These are phyloP conservation scores for Microcyclosporella mali DNA, from an alignment of 2,329 filamentous ascomycete species.

Conservation along the genomic window DNA sequence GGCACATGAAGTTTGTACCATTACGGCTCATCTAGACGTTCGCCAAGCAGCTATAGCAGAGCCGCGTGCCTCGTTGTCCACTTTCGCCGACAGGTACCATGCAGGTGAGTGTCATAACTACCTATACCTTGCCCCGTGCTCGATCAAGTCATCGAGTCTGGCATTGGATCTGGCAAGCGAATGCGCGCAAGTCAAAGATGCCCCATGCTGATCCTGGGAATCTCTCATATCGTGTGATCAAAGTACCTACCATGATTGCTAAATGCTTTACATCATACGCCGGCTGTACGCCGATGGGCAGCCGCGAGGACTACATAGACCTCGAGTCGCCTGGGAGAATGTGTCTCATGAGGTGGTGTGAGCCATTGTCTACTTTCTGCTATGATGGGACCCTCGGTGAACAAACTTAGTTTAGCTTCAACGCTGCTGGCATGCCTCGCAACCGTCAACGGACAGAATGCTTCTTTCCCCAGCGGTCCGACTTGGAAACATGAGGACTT, in stretches of 20 bases:
- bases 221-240: neutral
- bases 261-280: neutral
- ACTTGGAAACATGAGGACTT: slow-evolving; percentile 20
- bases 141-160: slow-evolving; percentile 3
- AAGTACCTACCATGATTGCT: neutral
- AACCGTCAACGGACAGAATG: slow-evolving; percentile 12
- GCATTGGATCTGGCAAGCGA: slow-evolving; percentile 1
- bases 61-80: slow-evolving; percentile 10
- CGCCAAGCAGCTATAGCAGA: slow-evolving; percentile 9
- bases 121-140: slow-evolving; percentile 4
- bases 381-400: slow-evolving; percentile 8
- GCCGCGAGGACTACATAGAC: slow-evolving; percentile 2
- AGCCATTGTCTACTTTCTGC: neutral
- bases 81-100: slow-evolving; percentile 10
- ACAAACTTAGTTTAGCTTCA: slow-evolving; percentile 11
- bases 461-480: slow-evolving; percentile 6
- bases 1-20: neutral
- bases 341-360: neutral
- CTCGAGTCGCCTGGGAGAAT: neutral
- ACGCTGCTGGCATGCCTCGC: slow-evolving; percentile 12
- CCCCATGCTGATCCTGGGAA: neutral
- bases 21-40: neutral
- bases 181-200: neutral
- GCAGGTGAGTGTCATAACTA: slow-evolving; percentile 6
- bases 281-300: neutral